These are phyloP conservation scores for Hypoxylon lienhwacheense DNA, from an alignment of 495 filamentous ascomycete species.

Conservation along the genomic window DNA sequence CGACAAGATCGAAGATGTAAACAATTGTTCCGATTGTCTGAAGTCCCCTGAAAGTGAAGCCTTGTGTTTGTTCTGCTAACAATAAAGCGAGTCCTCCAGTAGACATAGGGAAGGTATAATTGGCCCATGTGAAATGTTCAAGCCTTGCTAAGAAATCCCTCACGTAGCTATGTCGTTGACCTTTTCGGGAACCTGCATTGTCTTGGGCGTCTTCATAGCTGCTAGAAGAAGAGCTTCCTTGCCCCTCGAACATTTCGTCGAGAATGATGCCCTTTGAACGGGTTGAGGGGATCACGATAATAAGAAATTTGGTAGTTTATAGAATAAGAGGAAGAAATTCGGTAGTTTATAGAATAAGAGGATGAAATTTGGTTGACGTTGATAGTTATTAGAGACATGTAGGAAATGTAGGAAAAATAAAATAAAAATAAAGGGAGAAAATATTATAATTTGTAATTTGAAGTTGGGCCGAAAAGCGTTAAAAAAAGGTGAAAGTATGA, in stretches of 20 bases:
- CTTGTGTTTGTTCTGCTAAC: conserved; percentile 59
- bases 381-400: no score
- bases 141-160: conserved; percentile 47
- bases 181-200: conserved; percentile 6
- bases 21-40: conserved; percentile 60
- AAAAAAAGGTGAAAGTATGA: no score
- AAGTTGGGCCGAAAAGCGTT: neutral
- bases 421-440: no score
- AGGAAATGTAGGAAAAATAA: no score
- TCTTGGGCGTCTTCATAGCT: conserved; percentile 23
- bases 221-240: conserved; percentile 23
- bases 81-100: conserved; percentile 66
- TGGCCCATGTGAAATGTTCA: conserved; percentile 73
- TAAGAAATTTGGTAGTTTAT: neutral
- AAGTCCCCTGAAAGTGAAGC: conserved; percentile 56
- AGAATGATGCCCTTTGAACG: neutral
- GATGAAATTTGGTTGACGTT: neutral
- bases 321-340: conserved; percentile 1
- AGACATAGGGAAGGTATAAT: conserved; percentile 68
- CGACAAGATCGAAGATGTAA: conserved; percentile 63
- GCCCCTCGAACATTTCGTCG: conserved; percentile 17
- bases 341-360: conserved; percentile 2
- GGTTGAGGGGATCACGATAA: neutral
- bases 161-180: conserved; percentile 10
- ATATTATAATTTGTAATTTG: no score